Conservation (phyloP, 768 basidiomycete genomes). For the Baorangia bicolor region DNA sequence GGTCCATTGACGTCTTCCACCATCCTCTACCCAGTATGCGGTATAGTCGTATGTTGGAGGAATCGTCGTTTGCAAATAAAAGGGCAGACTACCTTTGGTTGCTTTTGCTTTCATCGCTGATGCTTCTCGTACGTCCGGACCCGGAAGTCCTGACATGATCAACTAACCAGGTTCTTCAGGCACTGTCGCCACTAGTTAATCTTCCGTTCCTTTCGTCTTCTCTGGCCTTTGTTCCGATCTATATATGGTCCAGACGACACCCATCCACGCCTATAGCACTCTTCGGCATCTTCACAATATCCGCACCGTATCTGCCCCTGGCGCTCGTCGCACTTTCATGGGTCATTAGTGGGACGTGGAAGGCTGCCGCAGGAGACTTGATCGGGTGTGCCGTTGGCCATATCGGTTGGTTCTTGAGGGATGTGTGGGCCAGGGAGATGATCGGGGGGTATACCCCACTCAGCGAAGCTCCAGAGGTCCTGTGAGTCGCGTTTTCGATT, state of each 20-base stretch:
- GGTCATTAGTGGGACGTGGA: slow-evolving; percentile 81
- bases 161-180: slow-evolving; percentile 38
- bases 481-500: slow-evolving; percentile 50
- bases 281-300: slow-evolving; percentile 92
- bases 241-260: slow-evolving; percentile 95
- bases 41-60: slow-evolving; percentile 95
- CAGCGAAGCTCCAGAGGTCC: slow-evolving; percentile 64
- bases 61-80: slow-evolving; percentile 89
- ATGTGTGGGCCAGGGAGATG: slow-evolving; percentile 90
- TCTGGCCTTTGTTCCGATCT: slow-evolving; percentile 92
- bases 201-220: slow-evolving; percentile 92
- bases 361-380: slow-evolving; percentile 77
- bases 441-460: slow-evolving; percentile 68
- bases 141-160: not conserved
- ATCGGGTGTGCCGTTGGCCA: slow-evolving; percentile 88
- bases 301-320: slow-evolving; percentile 91
- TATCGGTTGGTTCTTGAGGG: slow-evolving; percentile 79
- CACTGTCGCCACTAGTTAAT: slow-evolving; percentile 83
- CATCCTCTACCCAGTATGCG: slow-evolving; percentile 67
- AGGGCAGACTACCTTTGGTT: slow-evolving; percentile 97
- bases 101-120: slow-evolving; percentile 74
- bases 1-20: not conserved
- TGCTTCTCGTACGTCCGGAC: slow-evolving; percentile 70
- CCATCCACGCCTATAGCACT: slow-evolving; percentile 94
- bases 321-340: slow-evolving; percentile 88